These are phyloP conservation scores for Pichia inconspicua DNA, from an alignment of 1,139 yeast species.

Conservation along the genomic window DNA sequence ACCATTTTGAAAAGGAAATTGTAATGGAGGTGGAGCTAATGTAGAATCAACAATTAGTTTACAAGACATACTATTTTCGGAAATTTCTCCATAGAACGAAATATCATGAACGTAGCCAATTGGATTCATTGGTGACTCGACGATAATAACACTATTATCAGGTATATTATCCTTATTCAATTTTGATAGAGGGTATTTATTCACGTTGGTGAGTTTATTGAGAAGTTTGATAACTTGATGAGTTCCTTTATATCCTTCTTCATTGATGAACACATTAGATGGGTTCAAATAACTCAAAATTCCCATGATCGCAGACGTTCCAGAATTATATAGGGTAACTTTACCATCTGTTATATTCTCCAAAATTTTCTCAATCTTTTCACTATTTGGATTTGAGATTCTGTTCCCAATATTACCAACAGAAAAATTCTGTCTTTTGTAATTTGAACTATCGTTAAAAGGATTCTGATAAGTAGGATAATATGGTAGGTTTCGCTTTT, in stretches of 20 bases:
- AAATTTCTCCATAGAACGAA: conserved; percentile 50
- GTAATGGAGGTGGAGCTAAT: conserved; percentile 89
- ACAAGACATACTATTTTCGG: conserved; percentile 64
- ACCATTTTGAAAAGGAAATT: conserved; percentile 71
- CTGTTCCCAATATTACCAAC: conserved; percentile 53
- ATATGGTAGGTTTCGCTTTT: conserved; percentile 16
- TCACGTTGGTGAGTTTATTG: conserved; percentile 51
- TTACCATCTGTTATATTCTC: conserved; percentile 51
- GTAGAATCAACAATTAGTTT: conserved; percentile 70
- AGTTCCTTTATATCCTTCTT: conserved; percentile 74
- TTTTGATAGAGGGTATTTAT: conserved; percentile 45
- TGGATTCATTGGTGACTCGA: conserved; percentile 89
- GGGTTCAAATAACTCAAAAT: conserved; percentile 67
- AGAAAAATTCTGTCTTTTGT: conserved; percentile 8
- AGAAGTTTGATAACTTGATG: conserved; percentile 63
- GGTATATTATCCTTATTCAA: conserved; percentile 27
- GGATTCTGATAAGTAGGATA: conserved; percentile 25
- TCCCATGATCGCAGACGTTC: conserved; percentile 77
- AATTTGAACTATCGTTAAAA: conserved; percentile 15
- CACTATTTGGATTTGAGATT: conserved; percentile 60
- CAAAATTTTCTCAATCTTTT: conserved; percentile 63
- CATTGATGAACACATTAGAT: conserved; percentile 59
- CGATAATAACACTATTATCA: conserved; percentile 67
- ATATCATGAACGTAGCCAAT: conserved; percentile 65
- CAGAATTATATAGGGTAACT: conserved; percentile 67